phyloP scores from a whole-genome alignment of 75 land plant species.

The Ceratopteris richardii region DNA sequence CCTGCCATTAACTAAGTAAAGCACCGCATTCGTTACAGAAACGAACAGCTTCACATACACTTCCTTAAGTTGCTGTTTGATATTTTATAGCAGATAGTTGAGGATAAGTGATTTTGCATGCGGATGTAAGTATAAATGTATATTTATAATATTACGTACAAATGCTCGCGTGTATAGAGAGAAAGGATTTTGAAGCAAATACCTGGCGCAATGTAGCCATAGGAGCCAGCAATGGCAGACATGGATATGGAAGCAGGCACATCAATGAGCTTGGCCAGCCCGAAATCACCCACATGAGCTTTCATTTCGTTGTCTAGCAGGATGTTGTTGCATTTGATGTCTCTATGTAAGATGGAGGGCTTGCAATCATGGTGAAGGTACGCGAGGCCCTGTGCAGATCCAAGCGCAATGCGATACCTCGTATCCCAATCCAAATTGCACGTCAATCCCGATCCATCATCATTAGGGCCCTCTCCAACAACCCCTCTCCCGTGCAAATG shows the following conservation, averaged over 20 bases:
- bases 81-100: too few species aligned
- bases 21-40: too few species aligned
- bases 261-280: slow-evolving; percentile 49
- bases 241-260: background rate
- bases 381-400: slow-evolving; percentile 56
- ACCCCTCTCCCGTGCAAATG: slow-evolving; percentile 33
- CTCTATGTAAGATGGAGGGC: slow-evolving; percentile 60
- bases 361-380: slow-evolving; percentile 69
- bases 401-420: slow-evolving; percentile 43
- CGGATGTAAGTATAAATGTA: too few species aligned
- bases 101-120: too few species aligned
- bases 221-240: slow-evolving; percentile 52
- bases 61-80: too few species aligned
- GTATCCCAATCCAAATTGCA: slow-evolving; percentile 33
- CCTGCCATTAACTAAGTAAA: too few species aligned
- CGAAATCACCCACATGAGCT: slow-evolving; percentile 62
- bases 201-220: slow-evolving; percentile 92
- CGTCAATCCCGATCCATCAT: slow-evolving; percentile 22
- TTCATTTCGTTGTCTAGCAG: slow-evolving; percentile 50
- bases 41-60: too few species aligned
- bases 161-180: too few species aligned
- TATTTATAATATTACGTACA: too few species aligned
- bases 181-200: background rate
- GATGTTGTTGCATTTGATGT: slow-evolving; percentile 58
- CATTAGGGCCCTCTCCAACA: slow-evolving; percentile 22